phyloP scores from a whole-genome alignment of 495 filamentous ascomycete genomes.

The Neurospora intermedia region DNA sequence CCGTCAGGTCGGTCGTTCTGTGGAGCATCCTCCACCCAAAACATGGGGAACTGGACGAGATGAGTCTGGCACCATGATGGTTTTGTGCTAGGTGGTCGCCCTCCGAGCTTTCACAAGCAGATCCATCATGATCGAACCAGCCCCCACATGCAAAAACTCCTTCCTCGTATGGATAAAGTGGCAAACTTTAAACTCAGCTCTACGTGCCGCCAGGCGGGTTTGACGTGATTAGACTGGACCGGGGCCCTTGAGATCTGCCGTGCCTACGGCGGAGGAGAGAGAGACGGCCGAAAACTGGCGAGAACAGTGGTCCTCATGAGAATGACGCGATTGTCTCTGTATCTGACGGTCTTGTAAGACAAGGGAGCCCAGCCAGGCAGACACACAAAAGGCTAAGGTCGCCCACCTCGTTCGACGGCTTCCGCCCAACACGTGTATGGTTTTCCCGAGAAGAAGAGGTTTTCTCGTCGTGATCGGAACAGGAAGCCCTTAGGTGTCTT shows the following conservation, averaged over 20 bases:
- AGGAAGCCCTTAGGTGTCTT: not conserved
- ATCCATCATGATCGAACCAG: not conserved
- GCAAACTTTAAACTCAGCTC: not conserved
- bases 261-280: not conserved
- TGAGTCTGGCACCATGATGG: slow-evolving; percentile 2
- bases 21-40: not conserved
- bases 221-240: not conserved
- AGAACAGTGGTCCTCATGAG: not conserved
- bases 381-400: not conserved
- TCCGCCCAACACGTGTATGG: not conserved
- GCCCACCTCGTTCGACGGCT: not conserved
- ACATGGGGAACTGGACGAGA: not conserved
- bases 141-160: not conserved
- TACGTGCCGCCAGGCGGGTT: not conserved
- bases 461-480: not conserved
- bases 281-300: not conserved
- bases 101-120: not conserved
- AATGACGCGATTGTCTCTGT: not conserved
- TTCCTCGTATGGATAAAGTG: not conserved
- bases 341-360: not conserved
- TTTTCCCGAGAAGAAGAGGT: not conserved
- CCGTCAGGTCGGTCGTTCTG: not conserved
- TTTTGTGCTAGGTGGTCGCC: not conserved
- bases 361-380: not conserved
- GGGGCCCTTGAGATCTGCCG: not conserved